phyloP scores from a whole-genome alignment of 768 basidiomycete genomes.

The Sarcomyxa edulis region DNA sequence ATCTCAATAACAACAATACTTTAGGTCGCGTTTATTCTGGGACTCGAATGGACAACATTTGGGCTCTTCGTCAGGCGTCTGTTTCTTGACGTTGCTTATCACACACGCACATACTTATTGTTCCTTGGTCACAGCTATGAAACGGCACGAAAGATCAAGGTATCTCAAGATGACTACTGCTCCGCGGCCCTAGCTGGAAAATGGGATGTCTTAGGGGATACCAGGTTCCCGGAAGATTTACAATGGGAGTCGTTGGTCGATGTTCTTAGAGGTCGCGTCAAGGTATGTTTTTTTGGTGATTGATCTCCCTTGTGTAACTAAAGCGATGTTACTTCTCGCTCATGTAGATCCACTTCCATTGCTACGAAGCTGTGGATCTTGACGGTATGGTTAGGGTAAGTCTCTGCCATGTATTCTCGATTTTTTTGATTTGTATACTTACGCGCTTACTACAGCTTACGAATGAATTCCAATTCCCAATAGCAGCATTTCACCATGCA shows the following conservation, averaged over 20 bases:
- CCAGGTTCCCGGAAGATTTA: slow-evolving; percentile 73
- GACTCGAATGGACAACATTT: slow-evolving; percentile 64
- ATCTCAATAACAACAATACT: no score
- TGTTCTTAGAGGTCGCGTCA: slow-evolving; percentile 81
- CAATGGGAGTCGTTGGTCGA: slow-evolving; percentile 77
- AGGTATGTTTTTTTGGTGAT: slow-evolving; percentile 33
- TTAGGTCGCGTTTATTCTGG: slow-evolving; percentile 29
- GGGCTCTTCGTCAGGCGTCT: slow-evolving; percentile 64
- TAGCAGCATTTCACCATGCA: slow-evolving; percentile 82
- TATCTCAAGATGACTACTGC: slow-evolving; percentile 67
- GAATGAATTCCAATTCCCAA: slow-evolving; percentile 83
- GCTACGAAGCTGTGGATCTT: slow-evolving; percentile 69
- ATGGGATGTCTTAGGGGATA: slow-evolving; percentile 36
- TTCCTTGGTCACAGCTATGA: slow-evolving; percentile 45
- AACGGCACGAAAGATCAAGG: slow-evolving; percentile 58
- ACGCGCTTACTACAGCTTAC: slow-evolving; percentile 45
- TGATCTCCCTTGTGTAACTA: no score
- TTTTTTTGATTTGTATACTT: not conserved
- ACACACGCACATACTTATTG: slow-evolving; percentile 6
- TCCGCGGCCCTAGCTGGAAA: slow-evolving; percentile 36
- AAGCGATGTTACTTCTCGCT: not conserved
- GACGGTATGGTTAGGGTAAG: slow-evolving; percentile 62
- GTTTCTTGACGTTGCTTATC: no score
- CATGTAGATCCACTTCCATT: slow-evolving; percentile 53
- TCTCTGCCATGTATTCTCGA: slow-evolving; percentile 3